A percentile compares a stretch with the other conserved stretches of the same genome.
Evolutionary conservation across 371 early-diverging fungal species (phyloP).

Genomic region (Mucor piriformis): DNA sequence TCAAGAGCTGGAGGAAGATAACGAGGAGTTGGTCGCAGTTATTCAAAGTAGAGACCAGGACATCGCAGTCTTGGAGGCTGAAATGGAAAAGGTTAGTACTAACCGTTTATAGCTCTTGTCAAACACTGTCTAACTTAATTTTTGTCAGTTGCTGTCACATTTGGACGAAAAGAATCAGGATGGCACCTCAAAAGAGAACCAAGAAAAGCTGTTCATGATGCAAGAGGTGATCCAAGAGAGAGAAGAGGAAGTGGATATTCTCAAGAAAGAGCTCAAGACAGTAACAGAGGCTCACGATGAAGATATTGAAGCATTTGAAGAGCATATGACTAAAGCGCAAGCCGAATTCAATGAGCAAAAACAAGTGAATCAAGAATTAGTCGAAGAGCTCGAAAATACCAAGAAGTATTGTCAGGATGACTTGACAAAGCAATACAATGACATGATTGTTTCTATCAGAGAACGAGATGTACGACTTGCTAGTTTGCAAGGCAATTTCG

Average conservation of each 20-base stretch:
- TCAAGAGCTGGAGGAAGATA: conserved; percentile 15
- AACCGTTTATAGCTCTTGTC: background rate
- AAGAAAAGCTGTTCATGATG: conserved; percentile 9
- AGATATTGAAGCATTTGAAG: conserved; percentile 22
- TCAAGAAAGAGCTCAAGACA: conserved; percentile 17
- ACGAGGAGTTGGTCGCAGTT: conserved; percentile 20
- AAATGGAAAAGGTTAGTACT: conserved; percentile 33
- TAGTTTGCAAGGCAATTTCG: conserved; percentile 38
- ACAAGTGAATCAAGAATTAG: conserved; percentile 21
- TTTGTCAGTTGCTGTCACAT: conserved; percentile 14
- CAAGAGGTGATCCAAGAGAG: conserved; percentile 9
- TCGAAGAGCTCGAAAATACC: conserved; percentile 14
- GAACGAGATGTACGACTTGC: conserved; percentile 47
- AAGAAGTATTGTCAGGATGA: conserved; percentile 23
- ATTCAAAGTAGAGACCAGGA: conserved; percentile 39
- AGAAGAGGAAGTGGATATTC: conserved; percentile 19
- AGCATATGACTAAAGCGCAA: conserved; percentile 14
- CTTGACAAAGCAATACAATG: conserved; percentile 31
- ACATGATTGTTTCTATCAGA: conserved; percentile 31
- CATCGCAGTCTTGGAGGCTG: conserved; percentile 32
- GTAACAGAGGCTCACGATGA: conserved; percentile 25
- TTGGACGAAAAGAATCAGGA: conserved; percentile 13
- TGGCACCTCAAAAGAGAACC: conserved; percentile 9
- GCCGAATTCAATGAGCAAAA: conserved; percentile 16
- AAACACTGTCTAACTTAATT: background rate